These are phyloP conservation scores for Brassica hybrid DNA, from an alignment of 441 rosid species.

Conservation along the genomic window DNA sequence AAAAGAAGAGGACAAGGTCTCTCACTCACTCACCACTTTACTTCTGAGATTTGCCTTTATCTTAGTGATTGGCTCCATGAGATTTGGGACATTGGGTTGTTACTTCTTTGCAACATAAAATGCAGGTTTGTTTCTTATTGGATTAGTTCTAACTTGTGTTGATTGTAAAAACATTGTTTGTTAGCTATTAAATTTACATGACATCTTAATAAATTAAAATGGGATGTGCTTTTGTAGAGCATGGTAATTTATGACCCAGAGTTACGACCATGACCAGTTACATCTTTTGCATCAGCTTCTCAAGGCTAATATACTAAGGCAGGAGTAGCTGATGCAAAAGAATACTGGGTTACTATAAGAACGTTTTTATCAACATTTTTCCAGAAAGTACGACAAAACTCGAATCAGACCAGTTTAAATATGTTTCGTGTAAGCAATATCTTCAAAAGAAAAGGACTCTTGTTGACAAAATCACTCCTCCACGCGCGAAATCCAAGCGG, in stretches of 20 bases:
- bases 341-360: background rate
- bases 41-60: background rate
- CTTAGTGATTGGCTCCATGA: conserved; percentile 11
- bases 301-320: no score
- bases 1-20: conserved; percentile 4
- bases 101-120: conserved; percentile 7
- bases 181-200: background rate
- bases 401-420: background rate
- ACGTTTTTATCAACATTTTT: background rate
- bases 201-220: background rate
- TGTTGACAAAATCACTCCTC: background rate
- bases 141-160: conserved; percentile 18
- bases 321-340: no score
- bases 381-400: no score
- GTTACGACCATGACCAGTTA: background rate
- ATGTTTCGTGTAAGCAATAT: background rate
- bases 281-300: no score
- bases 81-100: background rate
- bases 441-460: background rate
- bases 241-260: background rate
- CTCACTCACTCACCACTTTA: background rate
- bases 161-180: conserved; percentile 6
- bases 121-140: background rate
- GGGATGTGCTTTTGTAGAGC: background rate
- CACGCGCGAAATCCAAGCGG: conserved; percentile 23